Base-by-base conservation (phyloP, 2,329 filamentous ascomycete species). In the Trichoderma hamatum region DNA sequence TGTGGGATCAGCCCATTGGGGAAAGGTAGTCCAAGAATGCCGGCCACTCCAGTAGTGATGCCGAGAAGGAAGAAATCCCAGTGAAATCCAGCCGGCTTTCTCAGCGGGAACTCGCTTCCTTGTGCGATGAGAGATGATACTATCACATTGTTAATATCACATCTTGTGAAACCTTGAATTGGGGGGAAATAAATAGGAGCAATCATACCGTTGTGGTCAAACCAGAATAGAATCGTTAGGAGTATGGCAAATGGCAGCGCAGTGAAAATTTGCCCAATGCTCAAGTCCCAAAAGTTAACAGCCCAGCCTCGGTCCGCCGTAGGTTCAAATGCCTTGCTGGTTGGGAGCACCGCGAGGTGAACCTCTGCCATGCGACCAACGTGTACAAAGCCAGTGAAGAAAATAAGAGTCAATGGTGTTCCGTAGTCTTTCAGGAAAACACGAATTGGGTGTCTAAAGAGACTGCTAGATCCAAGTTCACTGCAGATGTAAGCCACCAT, bases 371-470 rank as follows among this genome's bases (percentile, higher is more conserved):
- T 95, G 74, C 92, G 90, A 9, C 93, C 93, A 71, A 96, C 88
- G 78, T 96, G 92, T 1, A 96, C 90, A 75, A 96, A 97, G 0
- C 93, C 93, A 0, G 93, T 94, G 78, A 97, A 97, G 83, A 97
- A 97, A 70, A 97, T 82, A 67, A 94, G 87, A 0, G 91, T 93
- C 70, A 95, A 82, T 0, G 93, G 93, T 0, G 93, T 96, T 64
- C 93, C 93, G 76, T 97, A 97, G 78, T 97, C 93, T 77, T 96
- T 93, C 72, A 97, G 85, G 74, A 97, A 96, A 72, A 94, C 89
- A 24, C 93, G 87, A 10, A 96, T 81, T 46, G 89, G 88, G 69
- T 94, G 89, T 21, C 88, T 86, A 78, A 97, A 95, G 1, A 96
- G 83, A 61, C 85, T 86, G 75, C 91, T 90, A 21, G 84, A 83